A percentile compares a stretch with the other conserved stretches of the same genome.
Evolutionary conservation across 208 protist genomes (phyloP).

Genomic region (Wallacemonas collosoma): DNA sequence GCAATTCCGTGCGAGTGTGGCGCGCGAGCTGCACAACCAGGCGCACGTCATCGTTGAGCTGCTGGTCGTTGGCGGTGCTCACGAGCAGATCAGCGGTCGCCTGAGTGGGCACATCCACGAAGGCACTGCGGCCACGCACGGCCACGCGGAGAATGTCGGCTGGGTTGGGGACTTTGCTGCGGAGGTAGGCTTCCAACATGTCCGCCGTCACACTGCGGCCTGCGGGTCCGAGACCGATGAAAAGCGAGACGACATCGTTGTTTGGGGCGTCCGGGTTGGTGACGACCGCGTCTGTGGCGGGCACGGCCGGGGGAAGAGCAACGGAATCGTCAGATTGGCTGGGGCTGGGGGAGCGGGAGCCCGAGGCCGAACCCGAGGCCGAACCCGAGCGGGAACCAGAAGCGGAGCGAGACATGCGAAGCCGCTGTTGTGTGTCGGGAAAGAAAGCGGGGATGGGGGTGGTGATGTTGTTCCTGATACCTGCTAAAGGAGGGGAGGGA

Average conservation of each 20-base stretch:
- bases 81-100: slow-evolving; percentile 60
- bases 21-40: slow-evolving; percentile 62
- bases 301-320: slow-evolving; percentile 2
- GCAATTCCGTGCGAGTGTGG: slow-evolving; percentile 29
- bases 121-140: slow-evolving; percentile 73
- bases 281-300: neutral
- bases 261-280: neutral
- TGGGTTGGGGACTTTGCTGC: slow-evolving; percentile 27
- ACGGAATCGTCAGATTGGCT: slow-evolving; percentile 11
- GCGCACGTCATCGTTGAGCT: slow-evolving; percentile 43
- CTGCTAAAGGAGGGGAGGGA: too few relatives aligned
- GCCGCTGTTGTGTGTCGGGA: neutral
- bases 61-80: slow-evolving; percentile 37
- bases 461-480: neutral
- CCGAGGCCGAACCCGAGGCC: neutral
- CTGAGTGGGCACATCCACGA: slow-evolving; percentile 54
- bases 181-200: slow-evolving; percentile 29
- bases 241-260: slow-evolving; percentile 46
- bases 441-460: slow-evolving; percentile 1
- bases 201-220: slow-evolving; percentile 33
- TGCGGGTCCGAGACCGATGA: slow-evolving; percentile 63
- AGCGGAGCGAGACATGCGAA: slow-evolving; percentile 12
- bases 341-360: slow-evolving; percentile 11
- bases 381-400: slow-evolving; percentile 13
- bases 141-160: slow-evolving; percentile 35